Base-by-base conservation (phyloP, 345 rosid species). In the Euphorbia peplus region DNA sequence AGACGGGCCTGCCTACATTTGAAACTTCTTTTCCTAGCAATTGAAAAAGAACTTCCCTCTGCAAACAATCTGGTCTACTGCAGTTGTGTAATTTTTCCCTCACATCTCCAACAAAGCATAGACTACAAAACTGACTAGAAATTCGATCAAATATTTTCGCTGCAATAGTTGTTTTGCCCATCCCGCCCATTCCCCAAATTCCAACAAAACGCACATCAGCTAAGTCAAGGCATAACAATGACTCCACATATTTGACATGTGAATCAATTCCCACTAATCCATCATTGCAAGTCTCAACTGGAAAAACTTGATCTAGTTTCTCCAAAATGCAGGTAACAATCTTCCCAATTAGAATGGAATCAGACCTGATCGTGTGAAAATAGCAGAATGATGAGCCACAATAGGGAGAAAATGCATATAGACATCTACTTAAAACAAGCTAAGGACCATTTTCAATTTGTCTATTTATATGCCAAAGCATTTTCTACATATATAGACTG, bases 211-310 rank as follows among this genome's bases (percentile, higher is more conserved):
- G 26, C 29, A 65, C 58, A 51, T 19, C 69, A 1, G 19, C 10
- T 18, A 2, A n/a, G 25, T n/a, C 64, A 2, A 32, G 13, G 7
- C 19, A 29, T 13, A 65, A 50, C 32, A 65, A 35, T 35, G 44
- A 35, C 29, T 50, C 39, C 6, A 65, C 59, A 5, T 51, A 1
- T 16, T 19, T n/a, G 4, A 28, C 13, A 5, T 26, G 28, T 21
- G 46, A 65, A 30, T 65, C 46, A 30, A 65, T 30, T 51, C 69
- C 69, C 51, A 65, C 29, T n/a, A 65, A 50, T 2, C 58, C 46
- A 50, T 51, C 19, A 28, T 65, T 0, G 12, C 8, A n/a, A 21
- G n/a, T 11, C 30, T 30, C 58, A n/a, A 1, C 21, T 28, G 44
- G 26, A 65, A 2, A 21, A 8, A 48, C 4, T 7, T 4, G 1